Conservation (phyloP, 129 eudicot genomes). For the Centaurea solstitialis region DNA sequence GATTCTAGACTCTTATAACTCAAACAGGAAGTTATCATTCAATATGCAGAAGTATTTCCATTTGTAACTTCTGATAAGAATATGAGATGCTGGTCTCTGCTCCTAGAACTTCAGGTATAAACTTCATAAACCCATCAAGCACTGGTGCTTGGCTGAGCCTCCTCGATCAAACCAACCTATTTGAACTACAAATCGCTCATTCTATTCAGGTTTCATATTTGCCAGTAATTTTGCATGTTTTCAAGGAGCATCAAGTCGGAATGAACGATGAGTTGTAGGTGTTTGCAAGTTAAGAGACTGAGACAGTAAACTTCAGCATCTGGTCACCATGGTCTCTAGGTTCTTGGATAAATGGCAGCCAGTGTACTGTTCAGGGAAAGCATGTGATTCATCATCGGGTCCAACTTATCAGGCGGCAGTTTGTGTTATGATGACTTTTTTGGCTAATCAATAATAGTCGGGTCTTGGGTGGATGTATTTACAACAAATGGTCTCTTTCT, state of each 20-base stretch:
- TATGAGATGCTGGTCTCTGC: background rate
- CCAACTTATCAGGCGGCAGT: background rate
- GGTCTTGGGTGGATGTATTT: background rate
- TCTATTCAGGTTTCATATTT: background rate
- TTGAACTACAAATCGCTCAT: background rate
- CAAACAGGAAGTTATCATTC: background rate
- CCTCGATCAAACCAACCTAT: background rate
- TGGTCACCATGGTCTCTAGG: background rate
- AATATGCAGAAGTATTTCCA: background rate
- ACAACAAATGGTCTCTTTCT: background rate
- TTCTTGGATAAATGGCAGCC: background rate
- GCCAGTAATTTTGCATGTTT: background rate
- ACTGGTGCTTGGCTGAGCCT: background rate
- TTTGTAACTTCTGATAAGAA: background rate
- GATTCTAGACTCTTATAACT: background rate
- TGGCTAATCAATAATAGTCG: background rate
- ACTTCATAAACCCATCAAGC: background rate
- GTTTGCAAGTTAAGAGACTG: background rate
- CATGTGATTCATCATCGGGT: background rate
- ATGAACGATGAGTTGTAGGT: background rate
- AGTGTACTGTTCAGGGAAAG: background rate
- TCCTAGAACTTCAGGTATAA: background rate
- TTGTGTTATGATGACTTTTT: background rate
- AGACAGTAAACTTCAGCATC: background rate
- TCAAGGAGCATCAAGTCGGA: background rate